phyloP scores from a whole-genome alignment of 257 asterid species.

The Solanum boliviense region DNA sequence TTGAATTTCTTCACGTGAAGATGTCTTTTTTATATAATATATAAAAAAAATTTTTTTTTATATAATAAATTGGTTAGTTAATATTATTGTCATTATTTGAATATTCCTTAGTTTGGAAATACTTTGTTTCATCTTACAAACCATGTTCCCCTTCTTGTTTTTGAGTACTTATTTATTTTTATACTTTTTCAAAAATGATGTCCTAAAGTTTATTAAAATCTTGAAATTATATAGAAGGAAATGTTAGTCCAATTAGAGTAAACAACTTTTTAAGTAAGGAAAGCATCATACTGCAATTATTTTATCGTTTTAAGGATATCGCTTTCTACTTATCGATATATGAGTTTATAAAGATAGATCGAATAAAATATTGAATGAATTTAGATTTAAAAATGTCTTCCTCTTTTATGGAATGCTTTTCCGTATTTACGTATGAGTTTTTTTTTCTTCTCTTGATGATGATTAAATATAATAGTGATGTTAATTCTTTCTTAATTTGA shows the following conservation, averaged over 20 bases:
- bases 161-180: background rate
- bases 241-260: background rate
- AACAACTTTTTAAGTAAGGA: background rate
- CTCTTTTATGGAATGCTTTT: background rate
- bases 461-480: background rate
- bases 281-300: background rate
- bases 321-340: background rate
- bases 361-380: background rate
- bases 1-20: background rate
- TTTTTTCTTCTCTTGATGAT: background rate
- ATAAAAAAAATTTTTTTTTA: no score
- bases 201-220: background rate
- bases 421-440: background rate
- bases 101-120: background rate
- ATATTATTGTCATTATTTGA: background rate
- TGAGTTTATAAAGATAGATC: rapidly evolving
- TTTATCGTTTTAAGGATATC: background rate
- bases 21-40: background rate
- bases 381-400: background rate
- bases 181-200: background rate
- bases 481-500: background rate
- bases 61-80: background rate
- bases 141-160: background rate
- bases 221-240: background rate
- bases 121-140: background rate